These are phyloP conservation scores for Vickermania ingenoplastis DNA, from an alignment of 208 protist species.

Conservation along the genomic window DNA sequence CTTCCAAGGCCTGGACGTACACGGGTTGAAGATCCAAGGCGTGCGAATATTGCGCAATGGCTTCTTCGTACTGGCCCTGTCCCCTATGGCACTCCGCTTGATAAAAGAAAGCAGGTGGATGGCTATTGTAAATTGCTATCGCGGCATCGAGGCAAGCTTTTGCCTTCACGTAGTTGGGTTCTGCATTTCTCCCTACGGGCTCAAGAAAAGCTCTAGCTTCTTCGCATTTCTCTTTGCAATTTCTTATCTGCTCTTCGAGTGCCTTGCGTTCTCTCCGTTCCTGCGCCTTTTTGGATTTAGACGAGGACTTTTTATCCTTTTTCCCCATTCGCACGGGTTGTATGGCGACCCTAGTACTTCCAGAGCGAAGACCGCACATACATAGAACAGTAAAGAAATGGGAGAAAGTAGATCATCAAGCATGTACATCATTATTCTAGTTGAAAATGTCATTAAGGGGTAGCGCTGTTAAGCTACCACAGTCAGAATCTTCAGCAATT, in stretches of 20 bases:
- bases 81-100: constrained; percentile 54
- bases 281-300: constrained; percentile 25
- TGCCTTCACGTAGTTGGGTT: constrained; percentile 75
- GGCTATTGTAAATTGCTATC: constrained; percentile 60
- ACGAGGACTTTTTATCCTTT: constrained; percentile 13
- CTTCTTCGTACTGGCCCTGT: constrained; percentile 48
- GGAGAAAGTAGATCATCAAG: background rate
- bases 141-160: constrained; percentile 58
- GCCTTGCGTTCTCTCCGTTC: constrained; percentile 68
- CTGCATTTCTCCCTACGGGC: constrained; percentile 34
- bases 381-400: constrained; percentile 11
- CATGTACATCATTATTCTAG: too few species aligned
- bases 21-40: constrained; percentile 63
- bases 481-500: too few species aligned
- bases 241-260: constrained; percentile 64
- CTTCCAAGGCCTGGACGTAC: constrained; percentile 53
- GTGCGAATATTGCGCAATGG: constrained; percentile 67
- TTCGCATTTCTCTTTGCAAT: constrained; percentile 59
- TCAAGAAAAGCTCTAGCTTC: constrained; percentile 68
- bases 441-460: too few species aligned
- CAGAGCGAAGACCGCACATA: background rate
- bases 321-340: constrained; percentile 2
- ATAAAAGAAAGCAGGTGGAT: constrained; percentile 48
- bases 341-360: too few species aligned
- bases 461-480: too few species aligned